phyloP scores from a whole-genome alignment of 2,329 filamentous ascomycete species.

The Aspergillus proliferans region DNA sequence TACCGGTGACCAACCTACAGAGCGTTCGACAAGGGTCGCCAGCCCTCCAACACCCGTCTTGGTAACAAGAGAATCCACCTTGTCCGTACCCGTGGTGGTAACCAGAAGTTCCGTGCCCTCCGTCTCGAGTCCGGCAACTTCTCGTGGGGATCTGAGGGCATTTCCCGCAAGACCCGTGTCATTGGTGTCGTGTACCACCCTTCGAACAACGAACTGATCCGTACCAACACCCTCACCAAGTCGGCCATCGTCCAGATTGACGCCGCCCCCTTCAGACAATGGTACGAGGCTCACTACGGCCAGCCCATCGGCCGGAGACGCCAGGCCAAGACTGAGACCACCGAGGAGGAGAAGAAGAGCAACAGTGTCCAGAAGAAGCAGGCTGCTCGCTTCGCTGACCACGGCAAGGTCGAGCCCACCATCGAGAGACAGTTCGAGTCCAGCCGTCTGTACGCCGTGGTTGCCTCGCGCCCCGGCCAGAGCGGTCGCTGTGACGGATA shows the following conservation, averaged over 20 bases:
- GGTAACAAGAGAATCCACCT: conserved; percentile 93
- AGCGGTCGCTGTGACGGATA: conserved; percentile 95
- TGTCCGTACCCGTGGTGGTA: conserved; percentile 94
- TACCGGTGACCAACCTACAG: conserved; percentile 60
- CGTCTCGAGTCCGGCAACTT: conserved; percentile 99
- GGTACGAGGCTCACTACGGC: conserved; percentile 99
- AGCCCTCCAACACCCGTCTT: conserved; percentile 99
- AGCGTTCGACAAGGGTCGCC: conserved; percentile 99
- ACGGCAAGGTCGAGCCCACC: conserved; percentile 86
- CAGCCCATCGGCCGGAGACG: conserved; percentile 80
- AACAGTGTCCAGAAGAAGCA: conserved; percentile 97
- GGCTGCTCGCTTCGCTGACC: conserved; percentile 70
- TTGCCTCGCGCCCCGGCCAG: conserved; percentile 92
- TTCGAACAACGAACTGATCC: conserved; percentile 99
- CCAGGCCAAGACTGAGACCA: conserved; percentile 65
- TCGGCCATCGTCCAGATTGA: conserved; percentile 98
- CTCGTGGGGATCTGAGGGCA: conserved; percentile 96
- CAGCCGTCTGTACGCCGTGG: conserved; percentile 89
- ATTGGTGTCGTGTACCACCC: conserved; percentile 98
- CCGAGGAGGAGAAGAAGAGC: conserved; percentile 87
- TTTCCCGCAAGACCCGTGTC: conserved; percentile 98
- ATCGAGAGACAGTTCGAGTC: conserved; percentile 99
- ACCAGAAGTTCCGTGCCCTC: conserved; percentile 99
- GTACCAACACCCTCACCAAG: conserved; percentile 99
- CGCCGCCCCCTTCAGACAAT: conserved; percentile 97